Evolutionary conservation across 495 filamentous ascomycete genomes (phyloP).

Genomic region (Penicillium arizonense): DNA sequence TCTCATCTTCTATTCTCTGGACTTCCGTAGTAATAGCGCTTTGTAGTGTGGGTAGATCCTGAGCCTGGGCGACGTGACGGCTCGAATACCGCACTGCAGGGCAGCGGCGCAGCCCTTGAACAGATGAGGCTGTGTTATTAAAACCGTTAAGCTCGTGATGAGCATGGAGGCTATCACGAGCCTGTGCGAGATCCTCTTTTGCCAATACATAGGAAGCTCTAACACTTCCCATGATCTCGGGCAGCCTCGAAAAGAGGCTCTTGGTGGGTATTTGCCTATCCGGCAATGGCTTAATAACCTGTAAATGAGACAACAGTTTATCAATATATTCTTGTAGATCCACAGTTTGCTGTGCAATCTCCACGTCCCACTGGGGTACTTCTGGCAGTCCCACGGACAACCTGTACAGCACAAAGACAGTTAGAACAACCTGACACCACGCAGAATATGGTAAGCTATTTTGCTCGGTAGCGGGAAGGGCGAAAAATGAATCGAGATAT

Average conservation of each 20-base stretch:
- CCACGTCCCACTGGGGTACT: slow-evolving; percentile 10
- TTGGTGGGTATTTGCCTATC: slow-evolving; percentile 7
- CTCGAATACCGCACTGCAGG: background rate
- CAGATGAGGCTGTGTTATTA: background rate
- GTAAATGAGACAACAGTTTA: slow-evolving; percentile 1
- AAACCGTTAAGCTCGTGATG: background rate
- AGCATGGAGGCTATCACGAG: slow-evolving; percentile 2
- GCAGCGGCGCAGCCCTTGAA: background rate
- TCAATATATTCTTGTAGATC: slow-evolving; percentile 1
- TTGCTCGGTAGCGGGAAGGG: slow-evolving; percentile 1
- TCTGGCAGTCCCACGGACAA: slow-evolving; percentile 12
- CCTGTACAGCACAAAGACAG: slow-evolving; percentile 11
- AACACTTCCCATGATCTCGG: slow-evolving; percentile 17
- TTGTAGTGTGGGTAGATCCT: slow-evolving; percentile 7
- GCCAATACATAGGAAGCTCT: slow-evolving; percentile 10
- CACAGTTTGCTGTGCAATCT: slow-evolving; percentile 12
- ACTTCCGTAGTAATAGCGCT: slow-evolving; percentile 10
- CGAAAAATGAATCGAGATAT: slow-evolving; percentile 5
- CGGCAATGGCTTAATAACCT: slow-evolving; percentile 4
- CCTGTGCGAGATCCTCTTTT: slow-evolving; percentile 6
- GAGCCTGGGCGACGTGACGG: background rate
- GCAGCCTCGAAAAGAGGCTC: slow-evolving; percentile 13
- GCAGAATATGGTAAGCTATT: slow-evolving; percentile 6
- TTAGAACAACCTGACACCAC: slow-evolving; percentile 12
- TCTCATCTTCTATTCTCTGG: slow-evolving; percentile 12